phyloP scores from a whole-genome alignment of 2,329 filamentous ascomycete genomes.

The Claviceps arundinis region DNA sequence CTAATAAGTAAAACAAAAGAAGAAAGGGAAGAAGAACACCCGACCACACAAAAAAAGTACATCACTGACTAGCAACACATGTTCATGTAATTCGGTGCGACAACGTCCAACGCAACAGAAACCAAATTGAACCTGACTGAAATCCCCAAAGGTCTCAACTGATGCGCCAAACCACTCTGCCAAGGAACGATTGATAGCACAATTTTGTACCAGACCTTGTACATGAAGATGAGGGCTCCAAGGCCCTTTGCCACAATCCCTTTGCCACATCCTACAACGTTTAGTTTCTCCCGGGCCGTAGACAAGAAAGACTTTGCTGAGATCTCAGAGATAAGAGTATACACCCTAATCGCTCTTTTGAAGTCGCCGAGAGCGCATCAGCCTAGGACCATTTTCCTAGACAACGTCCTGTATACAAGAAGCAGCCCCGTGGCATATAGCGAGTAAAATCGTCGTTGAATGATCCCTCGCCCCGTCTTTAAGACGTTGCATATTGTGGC shows the following conservation, averaged over 20 bases:
- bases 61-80: constrained; percentile 1
- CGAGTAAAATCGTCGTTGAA: not conserved
- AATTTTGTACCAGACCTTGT: not conserved
- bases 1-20: not conserved
- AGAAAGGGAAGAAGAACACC: not conserved
- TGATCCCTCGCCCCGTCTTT: not conserved
- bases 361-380: not conserved
- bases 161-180: not conserved
- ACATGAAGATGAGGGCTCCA: not conserved
- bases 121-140: not conserved
- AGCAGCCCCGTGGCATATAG: not conserved
- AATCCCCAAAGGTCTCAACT: not conserved
- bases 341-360: not conserved
- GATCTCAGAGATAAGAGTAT: not conserved
- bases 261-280: too few relatives aligned
- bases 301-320: not conserved
- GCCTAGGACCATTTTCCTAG: not conserved
- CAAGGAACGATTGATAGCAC: not conserved
- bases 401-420: not conserved
- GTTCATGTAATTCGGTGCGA: not conserved
- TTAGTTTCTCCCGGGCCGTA: too few relatives aligned
- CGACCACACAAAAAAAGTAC: not conserved
- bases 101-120: not conserved
- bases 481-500: too few relatives aligned
- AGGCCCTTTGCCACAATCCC: not conserved